Evolutionary conservation across 2,329 filamentous ascomycete genomes (phyloP), one percentile per base, ranked within the genome.

Genomic region (Aureobasidium mangrovei): DNA sequence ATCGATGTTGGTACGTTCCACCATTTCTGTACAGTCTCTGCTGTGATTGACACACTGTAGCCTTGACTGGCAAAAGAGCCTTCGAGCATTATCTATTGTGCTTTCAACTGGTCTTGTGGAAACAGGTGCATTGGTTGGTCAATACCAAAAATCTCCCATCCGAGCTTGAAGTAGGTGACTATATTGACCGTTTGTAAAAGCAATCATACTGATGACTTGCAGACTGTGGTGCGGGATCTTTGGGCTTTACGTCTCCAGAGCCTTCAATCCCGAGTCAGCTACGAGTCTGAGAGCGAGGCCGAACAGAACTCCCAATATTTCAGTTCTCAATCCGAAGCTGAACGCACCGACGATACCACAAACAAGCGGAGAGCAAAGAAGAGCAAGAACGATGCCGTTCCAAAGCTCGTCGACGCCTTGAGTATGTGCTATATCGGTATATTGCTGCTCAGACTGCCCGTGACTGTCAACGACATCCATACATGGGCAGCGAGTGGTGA

Each of bases 101-200:
- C 59, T 80, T 94, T 56, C 91, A 97, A 69, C 74, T 95, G 32
- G 78, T 97, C 45, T 73, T 98, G 29, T 83, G 90, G 66, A 88
- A 86, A 64, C 91, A 97, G 72, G 72, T 88, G 12, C 71, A 80
- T 64, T 91, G 85, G 76, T 74, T 97, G 31, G 74, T 95, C 10
- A 72, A 79, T 26, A 73, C 77, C 4, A 83, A 83, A 65, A 78
- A 79, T 0, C 77, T 93, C 45, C 83, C 85, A 1, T 68, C 74
- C 4, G 85, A 95, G 62, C 75, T 96, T 9, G 89, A 95, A 74
- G 83, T 80, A 60, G 32, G 35, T 32, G 28, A 7, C 27, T 28
- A 51, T 54, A 7, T 18, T 8, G 8, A 12, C 24, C 18, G 18
- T 18, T 32, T 42, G 27, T 26, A 31, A 24, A 18, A 1, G 9